A percentile compares a stretch with the other conserved stretches of the same genome.
These are phyloP conservation scores for Penicillium taxi DNA, from an alignment of 495 filamentous ascomycete species.

Conservation along the genomic window DNA sequence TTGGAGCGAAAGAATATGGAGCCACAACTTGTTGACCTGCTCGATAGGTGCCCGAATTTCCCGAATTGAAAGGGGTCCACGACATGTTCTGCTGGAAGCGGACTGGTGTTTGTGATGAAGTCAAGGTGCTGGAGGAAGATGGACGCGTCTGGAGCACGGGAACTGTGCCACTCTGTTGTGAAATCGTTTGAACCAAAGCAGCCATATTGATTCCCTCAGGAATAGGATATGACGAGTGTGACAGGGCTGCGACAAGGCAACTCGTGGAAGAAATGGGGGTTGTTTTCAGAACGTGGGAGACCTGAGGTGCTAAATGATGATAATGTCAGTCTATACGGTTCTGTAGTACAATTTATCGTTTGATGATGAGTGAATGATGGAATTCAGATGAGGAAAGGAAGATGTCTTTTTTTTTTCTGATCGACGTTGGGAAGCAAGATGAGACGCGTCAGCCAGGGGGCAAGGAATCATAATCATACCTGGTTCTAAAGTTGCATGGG, in stretches of 20 bases:
- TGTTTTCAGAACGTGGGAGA: slow-evolving; percentile 13
- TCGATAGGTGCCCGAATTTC: slow-evolving; percentile 57
- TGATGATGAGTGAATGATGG: slow-evolving; percentile 2
- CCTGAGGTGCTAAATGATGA: slow-evolving; percentile 7
- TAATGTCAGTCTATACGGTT: slow-evolving; percentile 11
- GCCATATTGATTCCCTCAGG: slow-evolving; percentile 57
- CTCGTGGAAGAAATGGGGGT: slow-evolving; percentile 10
- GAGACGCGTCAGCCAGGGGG: slow-evolving; percentile 25
- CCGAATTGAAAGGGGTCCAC: slow-evolving; percentile 56
- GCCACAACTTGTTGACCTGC: slow-evolving; percentile 58
- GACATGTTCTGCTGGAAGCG: slow-evolving; percentile 50
- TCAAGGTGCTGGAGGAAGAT: slow-evolving; percentile 51
- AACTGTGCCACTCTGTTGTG: slow-evolving; percentile 70
- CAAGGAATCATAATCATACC: slow-evolving; percentile 24
- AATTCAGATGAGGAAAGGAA: slow-evolving; percentile 12
- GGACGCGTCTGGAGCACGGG: slow-evolving; percentile 78
- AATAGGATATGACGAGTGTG: slow-evolving; percentile 12
- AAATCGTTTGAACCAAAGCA: slow-evolving; percentile 85
- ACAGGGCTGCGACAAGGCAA: slow-evolving; percentile 18
- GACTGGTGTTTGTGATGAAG: slow-evolving; percentile 39
- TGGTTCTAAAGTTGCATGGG: slow-evolving; percentile 32
- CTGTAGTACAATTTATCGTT: not conserved
- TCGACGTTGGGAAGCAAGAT: slow-evolving; percentile 7
- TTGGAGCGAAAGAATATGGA: slow-evolving; percentile 82
- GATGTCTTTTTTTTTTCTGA: slow-evolving; percentile 11